A percentile compares a stretch with the other conserved stretches of the same genome.
Conservation (phyloP, 2,329 filamentous ascomycete species). For the Grosmannia clavigera region DNA sequence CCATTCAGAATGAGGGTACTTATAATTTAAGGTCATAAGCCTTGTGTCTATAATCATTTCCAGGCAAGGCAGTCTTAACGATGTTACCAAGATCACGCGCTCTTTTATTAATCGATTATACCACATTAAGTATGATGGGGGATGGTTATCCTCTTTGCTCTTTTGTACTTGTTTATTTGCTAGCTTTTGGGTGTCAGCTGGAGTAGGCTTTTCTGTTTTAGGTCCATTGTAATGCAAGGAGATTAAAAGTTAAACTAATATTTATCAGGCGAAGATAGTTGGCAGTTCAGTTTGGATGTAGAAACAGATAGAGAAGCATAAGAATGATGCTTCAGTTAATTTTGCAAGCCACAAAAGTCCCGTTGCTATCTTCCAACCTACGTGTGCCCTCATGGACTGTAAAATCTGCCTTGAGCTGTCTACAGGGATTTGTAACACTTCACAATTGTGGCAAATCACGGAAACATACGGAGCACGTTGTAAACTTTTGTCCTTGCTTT, state of each 20-base stretch:
- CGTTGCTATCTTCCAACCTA: no score
- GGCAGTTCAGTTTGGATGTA: no score
- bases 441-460: no score
- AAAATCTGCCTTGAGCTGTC: no score
- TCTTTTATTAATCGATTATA: not conserved
- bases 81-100: not conserved
- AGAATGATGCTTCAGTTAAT: no score
- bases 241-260: not conserved
- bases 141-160: not conserved
- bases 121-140: not conserved
- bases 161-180: not conserved
- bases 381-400: no score
- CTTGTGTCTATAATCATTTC: not conserved
- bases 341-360: no score
- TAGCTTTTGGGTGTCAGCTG: not conserved
- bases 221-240: not conserved
- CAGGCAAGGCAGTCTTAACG: not conserved
- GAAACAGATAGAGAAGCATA: no score
- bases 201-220: not conserved
- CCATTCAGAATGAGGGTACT: conserved; percentile 37
- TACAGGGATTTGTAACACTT: no score
- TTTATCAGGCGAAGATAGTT: not conserved
- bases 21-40: not conserved
- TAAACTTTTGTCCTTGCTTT: no score
- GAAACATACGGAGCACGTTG: no score